Conservation (phyloP, 2,329 filamentous ascomycete species). For the Aaosphaeria pasadenensis region DNA sequence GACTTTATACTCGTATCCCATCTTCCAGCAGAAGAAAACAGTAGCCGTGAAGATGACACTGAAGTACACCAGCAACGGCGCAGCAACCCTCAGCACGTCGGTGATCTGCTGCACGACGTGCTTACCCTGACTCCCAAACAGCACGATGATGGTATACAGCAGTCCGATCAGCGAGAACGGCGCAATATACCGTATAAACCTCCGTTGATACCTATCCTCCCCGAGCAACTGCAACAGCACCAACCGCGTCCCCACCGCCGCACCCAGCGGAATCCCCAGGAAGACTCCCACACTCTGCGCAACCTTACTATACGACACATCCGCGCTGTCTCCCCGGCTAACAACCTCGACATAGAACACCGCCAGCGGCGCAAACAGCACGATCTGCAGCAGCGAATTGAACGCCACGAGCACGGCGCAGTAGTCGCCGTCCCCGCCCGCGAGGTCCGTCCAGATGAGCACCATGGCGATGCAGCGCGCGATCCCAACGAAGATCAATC, state of each 20-base stretch:
- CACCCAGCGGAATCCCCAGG: constrained; percentile 75
- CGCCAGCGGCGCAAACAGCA: constrained; percentile 47
- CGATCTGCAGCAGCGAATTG: constrained; percentile 49
- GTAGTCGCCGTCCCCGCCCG: constrained; percentile 75
- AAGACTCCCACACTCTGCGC: constrained; percentile 82
- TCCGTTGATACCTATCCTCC: constrained; percentile 60
- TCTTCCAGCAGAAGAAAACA: constrained; percentile 56
- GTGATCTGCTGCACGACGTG: constrained; percentile 81
- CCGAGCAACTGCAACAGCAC: constrained; percentile 55
- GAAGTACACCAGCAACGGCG: constrained; percentile 81
- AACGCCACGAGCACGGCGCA: constrained; percentile 61
- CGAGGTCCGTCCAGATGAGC: constrained; percentile 74
- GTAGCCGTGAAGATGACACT: constrained; percentile 69
- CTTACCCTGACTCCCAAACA: constrained; percentile 81
- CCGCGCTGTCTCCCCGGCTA: constrained; percentile 45
- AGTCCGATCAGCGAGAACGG: constrained; percentile 80
- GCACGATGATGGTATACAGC: constrained; percentile 79
- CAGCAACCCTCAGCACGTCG: constrained; percentile 75
- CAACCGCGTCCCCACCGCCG: constrained; percentile 74
- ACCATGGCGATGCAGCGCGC: constrained; percentile 90
- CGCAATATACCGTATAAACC: constrained; percentile 67
- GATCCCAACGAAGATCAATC: constrained; percentile 77
- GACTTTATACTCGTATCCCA: constrained; percentile 72
- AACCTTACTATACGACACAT: constrained; percentile 62
- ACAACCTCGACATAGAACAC: constrained; percentile 64